Evolutionary conservation across 2,329 filamentous ascomycete genomes (phyloP).

Genomic region (Colletotrichum sp.): DNA sequence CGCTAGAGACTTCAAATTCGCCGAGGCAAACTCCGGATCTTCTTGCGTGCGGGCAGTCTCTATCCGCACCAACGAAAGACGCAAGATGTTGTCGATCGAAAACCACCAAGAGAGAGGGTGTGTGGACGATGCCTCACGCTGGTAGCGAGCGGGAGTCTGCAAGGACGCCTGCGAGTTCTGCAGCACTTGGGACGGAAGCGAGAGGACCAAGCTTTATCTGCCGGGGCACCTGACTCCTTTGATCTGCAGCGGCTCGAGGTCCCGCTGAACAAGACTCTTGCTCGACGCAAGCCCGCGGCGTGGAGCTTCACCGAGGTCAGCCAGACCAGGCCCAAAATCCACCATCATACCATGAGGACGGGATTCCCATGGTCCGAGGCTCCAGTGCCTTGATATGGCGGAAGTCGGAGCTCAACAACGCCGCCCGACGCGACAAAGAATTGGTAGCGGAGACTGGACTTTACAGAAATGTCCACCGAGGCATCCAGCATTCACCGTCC

Average conservation of each 20-base stretch:
- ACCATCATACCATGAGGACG: neutral
- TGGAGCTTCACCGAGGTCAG: neutral
- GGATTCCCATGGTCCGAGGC: neutral
- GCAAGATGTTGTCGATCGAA: neutral
- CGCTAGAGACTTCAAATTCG: neutral
- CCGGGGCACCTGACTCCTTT: neutral
- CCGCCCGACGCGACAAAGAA: neutral
- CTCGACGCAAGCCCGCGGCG: neutral
- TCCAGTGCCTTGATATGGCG: neutral
- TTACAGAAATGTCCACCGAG: neutral
- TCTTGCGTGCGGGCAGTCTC: neutral
- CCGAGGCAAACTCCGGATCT: conserved; percentile 6
- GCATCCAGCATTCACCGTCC: neutral
- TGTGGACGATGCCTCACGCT: neutral
- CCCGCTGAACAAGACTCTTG: conserved; percentile 18
- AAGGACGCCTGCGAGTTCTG: neutral
- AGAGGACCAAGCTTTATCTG: neutral
- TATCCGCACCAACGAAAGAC: neutral
- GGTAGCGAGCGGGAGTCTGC: neutral
- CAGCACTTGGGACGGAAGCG: neutral
- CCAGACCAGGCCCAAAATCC: neutral
- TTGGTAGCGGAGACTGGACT: neutral
- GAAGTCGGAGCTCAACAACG: neutral
- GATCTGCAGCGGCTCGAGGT: neutral
- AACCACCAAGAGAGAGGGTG: neutral